Base-by-base conservation (phyloP, 225 moss, liverwort and hornwort genomes). In the Marchantia paleacea region DNA sequence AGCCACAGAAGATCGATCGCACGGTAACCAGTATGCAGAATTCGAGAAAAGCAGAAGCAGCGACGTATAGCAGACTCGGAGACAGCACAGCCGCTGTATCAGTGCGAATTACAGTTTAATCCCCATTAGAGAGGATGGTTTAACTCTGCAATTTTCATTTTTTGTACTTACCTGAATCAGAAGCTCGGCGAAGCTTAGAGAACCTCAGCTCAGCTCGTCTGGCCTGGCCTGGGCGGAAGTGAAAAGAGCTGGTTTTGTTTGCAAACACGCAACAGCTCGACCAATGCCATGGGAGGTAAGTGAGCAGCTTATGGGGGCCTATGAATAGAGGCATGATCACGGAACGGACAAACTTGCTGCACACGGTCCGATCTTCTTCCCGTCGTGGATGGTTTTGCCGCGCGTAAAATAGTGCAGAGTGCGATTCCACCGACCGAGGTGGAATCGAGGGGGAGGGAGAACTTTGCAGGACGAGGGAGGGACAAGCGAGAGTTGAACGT, bases 351-450 rank as follows among this genome's bases (percentile, higher is more conserved):
- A 66, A 29, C 66, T 9, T 26, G 1, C 66, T 66, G 29, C 29
- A 14, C 29, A 66, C 66, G 62, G 66, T 66, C 66, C 28, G 66
- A 66, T 66, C 66, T 66, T 66, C 66, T 20, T 66, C 66, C 39
- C 5, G 5, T 39, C 39, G 39, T 39, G 39, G 39, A 39, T 39
- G 39, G 39, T 2, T 39, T 39, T 5, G 39, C 39, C 39, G 39
- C 39, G 39, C 39, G 3, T 39, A 5, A 39, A 39, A 39, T 39
- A 39, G 39, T 39, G 39, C 3, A 39, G 39, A 39, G 39, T 39
- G 39, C 39, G 39, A 5, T 5, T 39, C 5, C 39, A 39, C 39
- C 39, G 39, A 39, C 39, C 39, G 39, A 39, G 39, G 39, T 39
- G 39, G 39, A 39, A 39, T n/a, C n/a, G n/a, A n/a, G n/a, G n/a